Evolutionary conservation across 225 moss, liverwort and hornwort genomes (phyloP).

Genomic region (Marchantia paleacea): DNA sequence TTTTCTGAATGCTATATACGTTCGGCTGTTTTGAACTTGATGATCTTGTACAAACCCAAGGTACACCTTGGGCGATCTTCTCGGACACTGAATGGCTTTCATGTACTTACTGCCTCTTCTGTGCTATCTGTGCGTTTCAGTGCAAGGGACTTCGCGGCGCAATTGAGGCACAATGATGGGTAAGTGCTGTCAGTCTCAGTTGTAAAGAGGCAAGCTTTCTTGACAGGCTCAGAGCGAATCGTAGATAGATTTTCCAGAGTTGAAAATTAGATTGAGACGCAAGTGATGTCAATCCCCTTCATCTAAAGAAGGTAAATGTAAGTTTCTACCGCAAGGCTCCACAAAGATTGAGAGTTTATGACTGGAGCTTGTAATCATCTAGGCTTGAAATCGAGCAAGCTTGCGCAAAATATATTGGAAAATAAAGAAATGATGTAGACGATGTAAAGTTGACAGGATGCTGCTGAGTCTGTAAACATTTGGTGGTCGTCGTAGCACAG

Average conservation of each 20-base stretch:
- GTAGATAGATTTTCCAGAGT: not conserved
- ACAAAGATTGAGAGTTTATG: not conserved
- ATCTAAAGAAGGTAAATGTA: not conserved
- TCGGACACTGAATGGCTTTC: not conserved
- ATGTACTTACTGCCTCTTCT: not conserved
- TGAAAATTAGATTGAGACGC: not conserved
- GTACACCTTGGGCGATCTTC: not conserved
- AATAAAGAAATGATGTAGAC: not conserved
- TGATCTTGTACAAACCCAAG: not conserved
- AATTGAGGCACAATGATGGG: slow-evolving; percentile 48
- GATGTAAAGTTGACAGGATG: too few relatives aligned
- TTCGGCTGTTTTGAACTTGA: not conserved
- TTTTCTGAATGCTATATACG: not conserved
- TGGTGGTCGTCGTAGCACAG: not conserved
- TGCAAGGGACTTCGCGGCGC: slow-evolving; percentile 39
- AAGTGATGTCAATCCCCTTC: not conserved
- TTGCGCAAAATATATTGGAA: not conserved
- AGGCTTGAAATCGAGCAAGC: too few relatives aligned
- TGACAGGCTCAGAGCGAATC: not conserved
- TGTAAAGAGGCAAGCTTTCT: not conserved
- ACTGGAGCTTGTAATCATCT: too few relatives aligned
- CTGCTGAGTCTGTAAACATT: not conserved
- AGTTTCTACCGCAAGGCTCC: not conserved
- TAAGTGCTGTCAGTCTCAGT: slow-evolving; percentile 7
- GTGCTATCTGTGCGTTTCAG: slow-evolving; percentile 16